These are phyloP conservation scores for Quercus cerris DNA, from an alignment of 306 rosid genomes.

Conservation along the genomic window DNA sequence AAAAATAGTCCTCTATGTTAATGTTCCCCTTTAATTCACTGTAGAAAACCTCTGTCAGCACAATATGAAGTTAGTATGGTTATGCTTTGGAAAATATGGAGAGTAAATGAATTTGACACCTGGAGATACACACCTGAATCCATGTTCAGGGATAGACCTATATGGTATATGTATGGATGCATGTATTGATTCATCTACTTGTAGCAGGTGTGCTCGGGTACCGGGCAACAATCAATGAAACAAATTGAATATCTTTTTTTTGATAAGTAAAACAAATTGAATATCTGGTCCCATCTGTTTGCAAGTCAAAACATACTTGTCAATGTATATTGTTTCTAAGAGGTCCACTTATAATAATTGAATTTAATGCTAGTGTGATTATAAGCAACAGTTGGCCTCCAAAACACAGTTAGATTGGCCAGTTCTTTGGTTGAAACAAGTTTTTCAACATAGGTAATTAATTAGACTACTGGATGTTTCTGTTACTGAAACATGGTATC, in stretches of 20 bases:
- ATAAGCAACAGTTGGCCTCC: background rate
- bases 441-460: background rate
- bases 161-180: background rate
- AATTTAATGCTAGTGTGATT: background rate
- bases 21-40: background rate
- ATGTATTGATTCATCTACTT: background rate
- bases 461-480: background rate
- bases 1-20: background rate
- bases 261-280: background rate
- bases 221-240: background rate
- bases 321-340: background rate
- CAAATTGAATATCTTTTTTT: background rate
- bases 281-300: background rate
- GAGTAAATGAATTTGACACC: background rate
- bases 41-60: background rate
- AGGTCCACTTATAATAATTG: background rate
- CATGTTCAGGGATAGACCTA: background rate
- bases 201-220: too few species aligned
- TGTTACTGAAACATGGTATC: background rate
- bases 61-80: background rate
- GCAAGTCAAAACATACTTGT: background rate
- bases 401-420: background rate
- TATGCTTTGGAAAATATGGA: background rate
- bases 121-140: background rate
- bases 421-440: background rate